Percentiles rank a stretch among this genome's conserved stretches.
phyloP scores from a whole-genome alignment of 768 basidiomycete genomes.

The Artomyces pyxidatus region DNA sequence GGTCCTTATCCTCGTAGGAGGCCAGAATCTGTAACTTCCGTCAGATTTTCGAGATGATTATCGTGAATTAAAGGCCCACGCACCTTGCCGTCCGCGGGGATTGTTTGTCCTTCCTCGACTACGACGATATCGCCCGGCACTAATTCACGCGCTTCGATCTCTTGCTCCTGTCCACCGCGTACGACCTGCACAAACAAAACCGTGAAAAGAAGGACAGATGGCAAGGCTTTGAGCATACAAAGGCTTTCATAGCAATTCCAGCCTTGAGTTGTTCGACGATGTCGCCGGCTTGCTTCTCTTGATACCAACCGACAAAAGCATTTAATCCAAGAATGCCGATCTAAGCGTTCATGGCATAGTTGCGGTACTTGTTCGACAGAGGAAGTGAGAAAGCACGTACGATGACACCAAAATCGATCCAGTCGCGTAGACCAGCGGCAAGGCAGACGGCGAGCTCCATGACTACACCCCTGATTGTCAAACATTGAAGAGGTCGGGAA shows the following conservation, averaged over 20 bases:
- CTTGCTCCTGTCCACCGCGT: constrained; percentile 32
- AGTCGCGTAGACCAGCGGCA: constrained; percentile 36
- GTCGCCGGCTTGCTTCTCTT: constrained; percentile 42
- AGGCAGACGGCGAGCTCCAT: constrained; percentile 42
- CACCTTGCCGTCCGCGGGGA: constrained; percentile 36
- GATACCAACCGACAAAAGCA: constrained; percentile 38
- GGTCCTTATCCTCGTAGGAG: constrained; percentile 31
- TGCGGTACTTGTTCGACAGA: not conserved
- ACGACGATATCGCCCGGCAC: constrained; percentile 37
- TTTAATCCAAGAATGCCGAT: constrained; percentile 34
- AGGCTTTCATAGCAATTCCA: constrained; percentile 35
- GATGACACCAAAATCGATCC: constrained; percentile 44
- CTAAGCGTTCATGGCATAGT: constrained; percentile 18
- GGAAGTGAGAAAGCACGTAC: constrained; percentile 18
- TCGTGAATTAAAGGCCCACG: not conserved
- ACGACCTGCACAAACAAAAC: constrained; percentile 19
- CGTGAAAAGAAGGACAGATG: not conserved
- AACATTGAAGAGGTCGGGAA: not conserved
- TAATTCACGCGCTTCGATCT: constrained; percentile 36
- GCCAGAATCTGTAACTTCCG: constrained; percentile 27
- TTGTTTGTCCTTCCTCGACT: constrained; percentile 36
- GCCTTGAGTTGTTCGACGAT: constrained; percentile 42
- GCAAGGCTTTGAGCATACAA: constrained; percentile 10
- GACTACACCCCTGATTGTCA: constrained; percentile 14
- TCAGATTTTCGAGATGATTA: not conserved